phyloP scores from a whole-genome alignment of 768 basidiomycete species.

The Leccinum uliginosum region DNA sequence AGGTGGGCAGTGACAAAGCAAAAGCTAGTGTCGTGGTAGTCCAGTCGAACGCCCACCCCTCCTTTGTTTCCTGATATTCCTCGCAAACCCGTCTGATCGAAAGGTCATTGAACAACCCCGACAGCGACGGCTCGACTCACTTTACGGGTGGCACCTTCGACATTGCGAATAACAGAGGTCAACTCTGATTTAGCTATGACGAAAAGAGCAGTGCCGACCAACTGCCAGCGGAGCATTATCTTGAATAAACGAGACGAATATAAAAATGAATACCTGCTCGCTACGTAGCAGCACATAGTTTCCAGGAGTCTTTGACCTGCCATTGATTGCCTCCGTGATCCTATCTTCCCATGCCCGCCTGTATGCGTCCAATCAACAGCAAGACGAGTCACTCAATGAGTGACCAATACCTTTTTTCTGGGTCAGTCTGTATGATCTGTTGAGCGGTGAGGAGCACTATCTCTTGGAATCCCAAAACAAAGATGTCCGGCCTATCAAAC shows the following conservation, averaged over 20 bases:
- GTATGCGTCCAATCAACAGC: not conserved
- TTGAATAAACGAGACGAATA: not conserved
- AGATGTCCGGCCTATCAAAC: slow-evolving; percentile 71
- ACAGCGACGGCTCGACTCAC: slow-evolving; percentile 34
- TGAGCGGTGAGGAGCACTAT: slow-evolving; percentile 97
- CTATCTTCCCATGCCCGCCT: slow-evolving; percentile 86
- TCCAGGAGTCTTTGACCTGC: slow-evolving; percentile 58
- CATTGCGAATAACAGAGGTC: slow-evolving; percentile 78
- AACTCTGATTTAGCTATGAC: slow-evolving; percentile 77
- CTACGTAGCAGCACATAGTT: slow-evolving; percentile 86
- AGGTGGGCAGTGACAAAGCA: slow-evolving; percentile 96
- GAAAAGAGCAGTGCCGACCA: slow-evolving; percentile 92
- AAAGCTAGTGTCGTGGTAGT: slow-evolving; percentile 86
- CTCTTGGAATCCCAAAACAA: slow-evolving; percentile 92
- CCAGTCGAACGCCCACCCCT: slow-evolving; percentile 88
- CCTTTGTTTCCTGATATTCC: slow-evolving; percentile 99
- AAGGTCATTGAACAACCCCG: not conserved
- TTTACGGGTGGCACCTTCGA: slow-evolving; percentile 90
- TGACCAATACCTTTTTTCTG: slow-evolving; percentile 74
- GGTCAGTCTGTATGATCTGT: slow-evolving; percentile 94
- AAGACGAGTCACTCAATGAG: not conserved
- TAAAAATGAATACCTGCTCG: slow-evolving; percentile 62
- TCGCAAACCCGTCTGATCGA: slow-evolving; percentile 67
- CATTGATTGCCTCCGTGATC: slow-evolving; percentile 75
- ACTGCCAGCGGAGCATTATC: slow-evolving; percentile 39